These are phyloP conservation scores for Cordyceps cateniannulata DNA, from an alignment of 2,329 filamentous ascomycete genomes.

Conservation along the genomic window DNA sequence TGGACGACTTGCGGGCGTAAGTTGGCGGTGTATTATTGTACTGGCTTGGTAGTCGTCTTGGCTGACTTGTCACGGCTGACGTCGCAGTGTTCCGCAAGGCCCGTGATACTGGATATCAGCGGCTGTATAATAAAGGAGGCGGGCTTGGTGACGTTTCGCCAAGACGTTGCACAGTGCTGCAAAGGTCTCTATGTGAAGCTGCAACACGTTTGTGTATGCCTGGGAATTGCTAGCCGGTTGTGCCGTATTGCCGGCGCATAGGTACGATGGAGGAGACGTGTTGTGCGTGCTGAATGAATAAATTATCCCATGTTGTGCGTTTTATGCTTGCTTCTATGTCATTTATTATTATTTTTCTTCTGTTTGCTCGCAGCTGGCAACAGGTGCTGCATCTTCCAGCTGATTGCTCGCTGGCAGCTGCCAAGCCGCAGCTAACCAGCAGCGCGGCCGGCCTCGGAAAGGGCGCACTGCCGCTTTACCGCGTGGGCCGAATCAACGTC, in stretches of 20 bases:
- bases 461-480: constrained; percentile 7
- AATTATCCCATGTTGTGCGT: background rate
- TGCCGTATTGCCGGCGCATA: background rate
- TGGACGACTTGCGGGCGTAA: background rate
- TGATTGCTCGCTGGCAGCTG: background rate
- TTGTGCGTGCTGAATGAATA: no score
- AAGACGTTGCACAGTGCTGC: background rate
- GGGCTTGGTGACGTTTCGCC: background rate
- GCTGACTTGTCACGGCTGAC: background rate
- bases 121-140: background rate
- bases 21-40: background rate
- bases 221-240: background rate
- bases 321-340: background rate
- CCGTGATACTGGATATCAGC: background rate
- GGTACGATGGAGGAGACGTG: background rate
- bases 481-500: constrained; percentile 2
- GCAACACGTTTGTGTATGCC: background rate
- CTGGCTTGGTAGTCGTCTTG: constrained; percentile 1
- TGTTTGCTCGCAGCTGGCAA: background rate
- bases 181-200: background rate
- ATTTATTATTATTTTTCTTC: background rate
- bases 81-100: background rate
- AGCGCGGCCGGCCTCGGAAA: background rate
- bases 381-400: background rate
- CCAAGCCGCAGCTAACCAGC: constrained; percentile 1